Evolutionary conservation across 2,329 filamentous ascomycete genomes (phyloP).

Genomic region (Epicoccum nigrum): DNA sequence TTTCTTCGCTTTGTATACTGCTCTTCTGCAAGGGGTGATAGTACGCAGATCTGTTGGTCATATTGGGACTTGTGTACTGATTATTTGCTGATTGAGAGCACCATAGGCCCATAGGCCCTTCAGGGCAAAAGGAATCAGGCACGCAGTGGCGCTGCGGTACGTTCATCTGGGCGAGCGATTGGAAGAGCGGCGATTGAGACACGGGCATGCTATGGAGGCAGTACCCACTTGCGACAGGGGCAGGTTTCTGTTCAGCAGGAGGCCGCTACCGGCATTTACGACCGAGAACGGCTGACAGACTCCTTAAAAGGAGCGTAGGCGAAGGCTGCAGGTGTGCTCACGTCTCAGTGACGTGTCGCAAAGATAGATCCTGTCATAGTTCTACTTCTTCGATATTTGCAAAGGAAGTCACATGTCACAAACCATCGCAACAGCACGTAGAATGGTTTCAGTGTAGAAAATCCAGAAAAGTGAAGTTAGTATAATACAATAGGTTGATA

Average conservation of each 20-base stretch:
- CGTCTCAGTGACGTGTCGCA: too few relatives aligned
- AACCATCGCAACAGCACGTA: too few relatives aligned
- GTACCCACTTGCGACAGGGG: background rate
- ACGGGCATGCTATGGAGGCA: conserved; percentile 13
- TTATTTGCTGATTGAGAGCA: conserved; percentile 3
- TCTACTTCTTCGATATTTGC: too few relatives aligned
- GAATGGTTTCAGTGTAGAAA: too few relatives aligned
- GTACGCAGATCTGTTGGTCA: background rate
- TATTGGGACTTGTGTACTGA: background rate
- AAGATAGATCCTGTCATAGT: too few relatives aligned
- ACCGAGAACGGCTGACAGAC: too few relatives aligned
- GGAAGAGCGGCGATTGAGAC: conserved; percentile 51
- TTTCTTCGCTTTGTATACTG: background rate
- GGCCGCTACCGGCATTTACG: background rate
- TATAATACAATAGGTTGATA: too few relatives aligned
- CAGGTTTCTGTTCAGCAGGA: background rate
- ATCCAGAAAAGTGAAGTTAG: too few relatives aligned
- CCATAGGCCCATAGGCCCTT: conserved; percentile 76
- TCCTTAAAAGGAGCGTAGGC: too few relatives aligned
- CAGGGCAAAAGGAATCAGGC: conserved; percentile 80
- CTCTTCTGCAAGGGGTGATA: conserved; percentile 10
- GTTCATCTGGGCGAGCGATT: conserved; percentile 75
- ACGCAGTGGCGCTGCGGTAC: conserved; percentile 88
- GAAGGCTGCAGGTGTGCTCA: too few relatives aligned
- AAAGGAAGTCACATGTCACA: too few relatives aligned